A percentile compares a stretch with the other conserved stretches of the same genome.
These are phyloP conservation scores for Arthrobotrys megalospora DNA, from an alignment of 2,329 filamentous ascomycete species.

Conservation along the genomic window DNA sequence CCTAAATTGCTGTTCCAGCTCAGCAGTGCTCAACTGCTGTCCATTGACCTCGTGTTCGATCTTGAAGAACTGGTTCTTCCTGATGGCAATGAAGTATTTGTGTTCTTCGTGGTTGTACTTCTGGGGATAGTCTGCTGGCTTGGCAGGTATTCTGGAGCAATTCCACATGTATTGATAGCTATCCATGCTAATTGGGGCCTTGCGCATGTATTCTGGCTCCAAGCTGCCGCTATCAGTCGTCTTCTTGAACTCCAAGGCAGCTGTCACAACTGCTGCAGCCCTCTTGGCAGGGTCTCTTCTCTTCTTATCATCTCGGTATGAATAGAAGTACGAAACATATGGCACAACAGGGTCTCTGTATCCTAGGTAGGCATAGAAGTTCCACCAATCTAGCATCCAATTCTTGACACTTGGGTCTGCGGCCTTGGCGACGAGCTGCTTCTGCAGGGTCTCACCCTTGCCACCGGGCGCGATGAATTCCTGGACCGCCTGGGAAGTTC, in stretches of 20 bases:
- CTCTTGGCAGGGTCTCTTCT: conserved; percentile 91
- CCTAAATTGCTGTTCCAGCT: conserved; percentile 91
- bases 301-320: conserved; percentile 91
- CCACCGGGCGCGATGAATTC: conserved; percentile 92
- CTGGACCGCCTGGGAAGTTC: conserved; percentile 84
- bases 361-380: conserved; percentile 88
- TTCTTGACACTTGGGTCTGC: conserved; percentile 87
- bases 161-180: conserved; percentile 99
- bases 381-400: conserved; percentile 99
- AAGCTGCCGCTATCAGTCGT: conserved; percentile 85
- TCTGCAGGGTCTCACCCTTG: conserved; percentile 85
- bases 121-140: conserved; percentile 83
- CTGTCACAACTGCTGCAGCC: conserved; percentile 88
- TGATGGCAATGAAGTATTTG: conserved; percentile 88
- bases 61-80: conserved; percentile 99
- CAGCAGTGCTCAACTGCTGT: conserved; percentile 86
- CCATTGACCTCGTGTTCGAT: conserved; percentile 84
- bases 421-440: conserved; percentile 83
- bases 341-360: conserved; percentile 97
- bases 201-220: conserved; percentile 99
- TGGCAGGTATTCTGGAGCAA: conserved; percentile 84
- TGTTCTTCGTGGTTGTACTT: conserved; percentile 83
- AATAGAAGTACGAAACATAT: conserved; percentile 99
- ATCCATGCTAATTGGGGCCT: conserved; percentile 97
- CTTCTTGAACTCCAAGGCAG: conserved; percentile 92